Conservation (phyloP, 169 alveolate genomes). For the Cyclospora cayetanensis region DNA sequence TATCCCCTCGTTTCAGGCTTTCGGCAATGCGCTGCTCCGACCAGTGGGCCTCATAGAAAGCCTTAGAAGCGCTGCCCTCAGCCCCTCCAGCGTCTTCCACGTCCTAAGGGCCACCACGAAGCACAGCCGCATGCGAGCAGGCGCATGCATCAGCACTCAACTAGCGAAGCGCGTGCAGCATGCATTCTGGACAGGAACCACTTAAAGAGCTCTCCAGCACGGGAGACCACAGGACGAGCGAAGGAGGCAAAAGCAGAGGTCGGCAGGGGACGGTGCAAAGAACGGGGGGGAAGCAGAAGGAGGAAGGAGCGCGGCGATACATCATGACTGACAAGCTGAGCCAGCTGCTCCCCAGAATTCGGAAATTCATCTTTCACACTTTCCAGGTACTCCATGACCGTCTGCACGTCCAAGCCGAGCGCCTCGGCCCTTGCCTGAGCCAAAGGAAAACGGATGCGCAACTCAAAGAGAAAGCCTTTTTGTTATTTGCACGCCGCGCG, state of each 20-base stretch:
- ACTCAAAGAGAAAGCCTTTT: no score
- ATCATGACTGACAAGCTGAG: not conserved
- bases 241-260: not conserved
- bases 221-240: not conserved
- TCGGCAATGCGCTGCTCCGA: not conserved
- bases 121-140: not conserved
- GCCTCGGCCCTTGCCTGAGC: not conserved
- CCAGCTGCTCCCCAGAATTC: constrained; percentile 45
- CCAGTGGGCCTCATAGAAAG: not conserved
- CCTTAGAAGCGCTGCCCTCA: not conserved
- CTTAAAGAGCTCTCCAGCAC: not conserved
- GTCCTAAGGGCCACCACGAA: not conserved
- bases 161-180: no score
- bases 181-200: no score
- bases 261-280: no score
- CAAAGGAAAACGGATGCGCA: no score
- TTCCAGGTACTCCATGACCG: constrained; percentile 7
- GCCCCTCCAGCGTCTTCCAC: not conserved
- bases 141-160: not conserved
- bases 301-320: not conserved
- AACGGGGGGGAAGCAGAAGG: not conserved
- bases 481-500: no score
- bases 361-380: not conserved
- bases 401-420: constrained; percentile 6
- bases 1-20: not conserved